phyloP scores from a whole-genome alignment of 768 basidiomycete species.

The Neoboletus subvelutipes region DNA sequence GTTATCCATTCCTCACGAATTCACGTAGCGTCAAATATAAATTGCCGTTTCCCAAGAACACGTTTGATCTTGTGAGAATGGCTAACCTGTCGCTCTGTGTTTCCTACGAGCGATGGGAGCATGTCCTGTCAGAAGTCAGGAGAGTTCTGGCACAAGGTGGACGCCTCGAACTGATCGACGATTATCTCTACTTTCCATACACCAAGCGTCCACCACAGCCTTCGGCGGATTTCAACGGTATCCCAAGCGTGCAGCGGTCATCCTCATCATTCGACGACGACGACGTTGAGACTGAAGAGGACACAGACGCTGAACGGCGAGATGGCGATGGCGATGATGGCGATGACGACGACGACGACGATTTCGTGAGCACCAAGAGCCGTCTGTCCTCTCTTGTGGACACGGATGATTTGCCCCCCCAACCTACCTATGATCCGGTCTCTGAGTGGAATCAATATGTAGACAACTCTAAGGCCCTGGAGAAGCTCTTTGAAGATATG shows the following conservation, averaged over 20 bases:
- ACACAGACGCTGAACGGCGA: conserved; percentile 17
- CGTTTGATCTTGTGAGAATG: conserved; percentile 74
- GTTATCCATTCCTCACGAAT: conserved; percentile 12
- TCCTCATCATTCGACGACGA: conserved; percentile 24
- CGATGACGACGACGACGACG: conserved; percentile 30
- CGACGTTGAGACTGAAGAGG: conserved; percentile 22
- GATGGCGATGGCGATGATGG: conserved; percentile 17
- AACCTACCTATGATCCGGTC: conserved; percentile 23
- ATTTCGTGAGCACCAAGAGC: conserved; percentile 33
- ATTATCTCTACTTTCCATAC: conserved; percentile 65
- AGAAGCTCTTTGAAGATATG: conserved; percentile 61
- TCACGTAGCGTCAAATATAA: conserved; percentile 46
- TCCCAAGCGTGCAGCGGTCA: not conserved
- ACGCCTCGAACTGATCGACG: conserved; percentile 72
- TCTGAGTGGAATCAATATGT: conserved; percentile 43
- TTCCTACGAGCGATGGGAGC: conserved; percentile 58
- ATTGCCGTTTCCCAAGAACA: conserved; percentile 60
- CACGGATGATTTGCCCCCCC: conserved; percentile 16
- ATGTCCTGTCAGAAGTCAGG: conserved; percentile 55
- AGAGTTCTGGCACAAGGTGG: conserved; percentile 64
- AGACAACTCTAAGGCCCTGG: conserved; percentile 45
- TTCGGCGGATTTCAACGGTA: conserved; percentile 1
- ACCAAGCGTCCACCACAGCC: conserved; percentile 31
- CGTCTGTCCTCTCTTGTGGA: conserved; percentile 26
- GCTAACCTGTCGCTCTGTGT: conserved; percentile 64